Percentiles rank a stretch among this genome's conserved stretches.
These are phyloP conservation scores for Pyrenophora graminea DNA, from an alignment of 2,329 filamentous ascomycete genomes.

Conservation along the genomic window DNA sequence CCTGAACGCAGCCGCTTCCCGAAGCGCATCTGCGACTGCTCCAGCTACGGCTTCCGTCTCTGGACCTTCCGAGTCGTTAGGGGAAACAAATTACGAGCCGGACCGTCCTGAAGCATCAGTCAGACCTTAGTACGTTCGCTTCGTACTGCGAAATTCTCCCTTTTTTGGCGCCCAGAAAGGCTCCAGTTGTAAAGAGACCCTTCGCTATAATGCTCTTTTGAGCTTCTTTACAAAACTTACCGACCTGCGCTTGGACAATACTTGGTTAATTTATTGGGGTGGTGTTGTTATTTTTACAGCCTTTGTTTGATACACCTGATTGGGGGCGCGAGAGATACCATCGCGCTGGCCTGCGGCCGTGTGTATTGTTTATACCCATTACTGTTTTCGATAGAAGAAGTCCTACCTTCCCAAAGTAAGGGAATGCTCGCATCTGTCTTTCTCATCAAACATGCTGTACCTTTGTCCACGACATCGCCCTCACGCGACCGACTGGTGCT, in stretches of 20 bases:
- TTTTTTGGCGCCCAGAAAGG: not conserved
- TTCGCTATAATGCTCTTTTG: not conserved
- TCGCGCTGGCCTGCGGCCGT: conserved; percentile 20
- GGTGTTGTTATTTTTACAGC: conserved; percentile 6
- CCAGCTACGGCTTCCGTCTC: conserved; percentile 39
- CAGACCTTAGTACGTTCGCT: conserved; percentile 22
- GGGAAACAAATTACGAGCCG: conserved; percentile 51
- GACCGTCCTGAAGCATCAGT: conserved; percentile 38
- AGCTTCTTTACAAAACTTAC: not conserved
- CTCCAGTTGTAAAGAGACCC: not conserved
- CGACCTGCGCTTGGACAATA: not conserved
- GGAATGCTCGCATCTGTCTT: conserved; percentile 9
- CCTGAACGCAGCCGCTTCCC: conserved; percentile 77
- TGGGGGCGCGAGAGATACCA: conserved; percentile 29
- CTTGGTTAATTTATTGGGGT: not conserved
- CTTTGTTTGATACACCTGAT: conserved; percentile 15
- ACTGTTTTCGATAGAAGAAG: conserved; percentile 22
- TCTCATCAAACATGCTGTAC: conserved; percentile 9
- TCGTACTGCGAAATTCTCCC: not conserved
- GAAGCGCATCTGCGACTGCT: conserved; percentile 47
- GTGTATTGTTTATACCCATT: conserved; percentile 27
- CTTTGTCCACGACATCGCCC: conserved; percentile 9
- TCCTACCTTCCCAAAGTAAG: conserved; percentile 12
- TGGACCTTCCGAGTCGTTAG: conserved; percentile 43
- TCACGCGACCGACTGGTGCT: conserved; percentile 19